phyloP scores from a whole-genome alignment of 129 eudicot species.

The Pulicaria dysenterica region DNA sequence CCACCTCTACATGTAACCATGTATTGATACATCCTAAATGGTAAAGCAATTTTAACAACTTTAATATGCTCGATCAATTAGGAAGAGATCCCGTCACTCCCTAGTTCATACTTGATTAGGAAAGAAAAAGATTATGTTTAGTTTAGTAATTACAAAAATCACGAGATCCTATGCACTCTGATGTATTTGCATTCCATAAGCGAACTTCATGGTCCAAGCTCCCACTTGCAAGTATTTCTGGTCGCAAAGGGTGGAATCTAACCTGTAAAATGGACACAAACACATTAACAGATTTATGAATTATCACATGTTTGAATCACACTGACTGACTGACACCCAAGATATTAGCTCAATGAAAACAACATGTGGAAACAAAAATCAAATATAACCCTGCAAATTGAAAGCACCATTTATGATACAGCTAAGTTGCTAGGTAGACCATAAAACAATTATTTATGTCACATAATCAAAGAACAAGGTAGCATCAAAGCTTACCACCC shows the following conservation, averaged over 20 bases:
- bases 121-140: slow-evolving; percentile 2
- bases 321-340: background rate
- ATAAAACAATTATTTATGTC: background rate
- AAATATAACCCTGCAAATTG: too few species aligned
- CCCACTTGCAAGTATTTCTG: slow-evolving; percentile 74
- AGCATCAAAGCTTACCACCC: slow-evolving; percentile 57
- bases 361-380: background rate
- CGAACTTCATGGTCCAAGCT: slow-evolving; percentile 85
- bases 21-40: slow-evolving; percentile 18
- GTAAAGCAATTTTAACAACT: slow-evolving; percentile 6
- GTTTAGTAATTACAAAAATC: slow-evolving; percentile 63
- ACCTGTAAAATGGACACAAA: slow-evolving; percentile 45
- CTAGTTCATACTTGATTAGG: slow-evolving; percentile 7
- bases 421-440: slow-evolving; percentile 10
- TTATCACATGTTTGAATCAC: background rate
- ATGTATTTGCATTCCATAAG: slow-evolving; percentile 63
- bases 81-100: background rate
- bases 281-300: slow-evolving; percentile 10
- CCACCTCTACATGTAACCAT: slow-evolving; percentile 6
- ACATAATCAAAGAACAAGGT: slow-evolving; percentile 15
- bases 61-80: slow-evolving; percentile 15
- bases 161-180: slow-evolving; percentile 68
- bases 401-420: background rate
- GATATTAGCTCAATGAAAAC: slow-evolving; percentile 1
- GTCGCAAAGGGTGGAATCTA: slow-evolving; percentile 64